Evolutionary conservation across 768 basidiomycete species (phyloP), one percentile per base, ranked within the genome.

Genomic region (Calvatia gigantea): DNA sequence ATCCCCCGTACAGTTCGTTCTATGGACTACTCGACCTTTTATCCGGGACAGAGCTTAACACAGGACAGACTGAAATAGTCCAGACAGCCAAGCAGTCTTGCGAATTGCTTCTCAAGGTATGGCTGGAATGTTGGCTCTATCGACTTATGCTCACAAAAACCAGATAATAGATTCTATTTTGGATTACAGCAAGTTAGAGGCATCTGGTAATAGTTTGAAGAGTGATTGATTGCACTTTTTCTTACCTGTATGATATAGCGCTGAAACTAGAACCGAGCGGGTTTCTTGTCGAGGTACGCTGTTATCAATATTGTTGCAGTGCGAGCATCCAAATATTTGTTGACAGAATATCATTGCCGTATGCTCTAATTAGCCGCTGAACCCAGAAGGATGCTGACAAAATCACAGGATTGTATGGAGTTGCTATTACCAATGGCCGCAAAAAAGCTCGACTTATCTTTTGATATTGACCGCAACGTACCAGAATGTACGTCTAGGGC

Each of bases 31-130:
- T 90, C 8, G 88, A 89, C 65, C 77, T 90, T n/a, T 64, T 90
- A 19, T 83, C 82, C 60, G 84, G 85, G 1, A 89, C 87, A 2
- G 83, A 87, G 59, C 72, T 90, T 11, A 85, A 86, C 64, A 69
- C 78, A 5, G 83, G 83, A 6, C 87, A 89, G 65, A 79, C 77
- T 61, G 87, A 89, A 63, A 86, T 88, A 85, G 86, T 88, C 0
- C 84, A 86, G 76, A 90, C 87, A 2, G 87, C 88, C 1, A 88
- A 88, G 60, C 84, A 87, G 61, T 87, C 86, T 0, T 90, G 88
- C 65, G 88, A 89, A 65, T 73, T 89, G 14, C 69, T 90, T 21
- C 68, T 89, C 51, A 87, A 87, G 75, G 86, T 83, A 61, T 38
- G 55, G 25, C 2, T 19, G 19, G 25, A 28, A 17, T 39, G 25